phyloP scores from a whole-genome alignment of 2,329 filamentous ascomycete species.

The Xylariales sp. region DNA sequence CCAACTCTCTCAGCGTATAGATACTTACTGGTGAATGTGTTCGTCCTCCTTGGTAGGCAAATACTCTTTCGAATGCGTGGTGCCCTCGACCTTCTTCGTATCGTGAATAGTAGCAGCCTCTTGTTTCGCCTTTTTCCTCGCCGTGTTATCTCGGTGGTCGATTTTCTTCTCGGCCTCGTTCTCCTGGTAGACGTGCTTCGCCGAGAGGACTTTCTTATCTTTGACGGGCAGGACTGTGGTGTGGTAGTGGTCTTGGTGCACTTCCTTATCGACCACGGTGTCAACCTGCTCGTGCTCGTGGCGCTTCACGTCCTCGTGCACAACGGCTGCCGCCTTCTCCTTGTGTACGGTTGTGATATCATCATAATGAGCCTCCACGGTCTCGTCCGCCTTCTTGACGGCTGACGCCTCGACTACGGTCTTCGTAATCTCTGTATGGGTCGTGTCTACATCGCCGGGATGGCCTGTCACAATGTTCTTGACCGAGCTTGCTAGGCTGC shows the following conservation, averaged over 20 bases:
- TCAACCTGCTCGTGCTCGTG: neutral
- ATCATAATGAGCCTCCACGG: neutral
- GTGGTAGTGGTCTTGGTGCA: slow-evolving; percentile 6
- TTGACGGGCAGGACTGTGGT: slow-evolving; percentile 1
- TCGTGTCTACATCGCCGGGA: neutral
- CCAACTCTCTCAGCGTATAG: too few species aligned
- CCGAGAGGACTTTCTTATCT: neutral
- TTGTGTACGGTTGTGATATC: neutral
- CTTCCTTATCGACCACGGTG: neutral
- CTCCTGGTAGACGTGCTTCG: neutral
- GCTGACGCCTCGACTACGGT: neutral
- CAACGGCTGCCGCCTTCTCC: neutral
- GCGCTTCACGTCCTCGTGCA: slow-evolving; percentile 4
- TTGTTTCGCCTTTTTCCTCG: neutral
- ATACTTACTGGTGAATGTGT: neutral
- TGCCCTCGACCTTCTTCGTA: neutral
- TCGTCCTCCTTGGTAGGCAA: neutral
- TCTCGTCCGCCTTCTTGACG: neutral
- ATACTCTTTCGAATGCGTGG: neutral
- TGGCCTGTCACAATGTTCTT: neutral
- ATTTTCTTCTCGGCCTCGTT: neutral
- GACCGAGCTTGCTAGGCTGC: neutral
- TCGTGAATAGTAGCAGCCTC: neutral
- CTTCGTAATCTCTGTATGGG: too few species aligned
- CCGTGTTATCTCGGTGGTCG: neutral